A percentile compares a stretch with the other conserved stretches of the same genome.
Evolutionary conservation across 148 eudicot genomes (phyloP).

Genomic region (Polygonum maritimum): DNA sequence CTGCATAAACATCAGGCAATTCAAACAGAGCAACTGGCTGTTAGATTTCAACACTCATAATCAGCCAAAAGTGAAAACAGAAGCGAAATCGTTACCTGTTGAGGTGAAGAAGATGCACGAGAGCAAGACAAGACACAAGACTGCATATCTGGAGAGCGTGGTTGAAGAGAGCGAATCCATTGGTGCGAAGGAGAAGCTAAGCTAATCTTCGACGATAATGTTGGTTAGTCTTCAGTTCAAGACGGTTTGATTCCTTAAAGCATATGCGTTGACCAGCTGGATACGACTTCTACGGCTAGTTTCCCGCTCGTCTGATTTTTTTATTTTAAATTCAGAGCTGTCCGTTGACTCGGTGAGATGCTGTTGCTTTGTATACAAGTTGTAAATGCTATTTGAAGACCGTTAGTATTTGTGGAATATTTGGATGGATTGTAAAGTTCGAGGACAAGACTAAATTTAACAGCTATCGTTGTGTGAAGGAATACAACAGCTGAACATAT

Average conservation of each 20-base stretch:
- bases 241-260: background rate
- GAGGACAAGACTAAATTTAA: background rate
- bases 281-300: background rate
- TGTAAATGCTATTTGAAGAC: no score
- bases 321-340: no score
- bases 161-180: constrained; percentile 24
- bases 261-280: background rate
- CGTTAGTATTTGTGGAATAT: no score
- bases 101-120: constrained; percentile 23
- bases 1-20: constrained; percentile 19
- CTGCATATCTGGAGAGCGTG: constrained; percentile 15
- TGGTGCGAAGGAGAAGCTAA: background rate
- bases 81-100: constrained; percentile 12
- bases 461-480: background rate
- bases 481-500: background rate
- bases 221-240: constrained; percentile 8
- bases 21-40: constrained; percentile 3
- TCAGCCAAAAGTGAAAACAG: no score
- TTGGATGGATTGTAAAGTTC: no score
- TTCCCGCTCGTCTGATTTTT: background rate
- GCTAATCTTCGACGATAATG: background rate
- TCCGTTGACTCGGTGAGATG: no score
- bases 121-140: constrained; percentile 18
- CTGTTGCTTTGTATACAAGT: no score
- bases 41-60: constrained; percentile 14